Base-by-base conservation (phyloP, 2,329 filamentous ascomycete species). In the Cryoendolithus antarcticus region DNA sequence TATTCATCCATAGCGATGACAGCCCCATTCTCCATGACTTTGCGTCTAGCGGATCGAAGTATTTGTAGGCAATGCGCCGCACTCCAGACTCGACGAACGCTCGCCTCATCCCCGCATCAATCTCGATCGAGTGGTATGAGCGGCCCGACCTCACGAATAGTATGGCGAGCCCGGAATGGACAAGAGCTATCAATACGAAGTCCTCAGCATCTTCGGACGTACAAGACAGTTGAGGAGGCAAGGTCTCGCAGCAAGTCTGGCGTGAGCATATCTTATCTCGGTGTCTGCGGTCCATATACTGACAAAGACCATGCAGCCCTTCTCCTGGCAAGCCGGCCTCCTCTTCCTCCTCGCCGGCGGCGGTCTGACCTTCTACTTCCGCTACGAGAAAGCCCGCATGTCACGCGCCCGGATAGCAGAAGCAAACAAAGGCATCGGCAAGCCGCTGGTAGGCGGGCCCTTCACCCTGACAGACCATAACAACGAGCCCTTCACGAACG, bases 321-420 rank as follows among this genome's bases (percentile, higher is more conserved):
- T 98, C 67, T 94, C 88, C 39, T 88, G 84, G 77, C 89, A 86
- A 64, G 82, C 89, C 24, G 89, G 86, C 11, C 51, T 86, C 37
- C 71, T 98, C 47, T 96, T 98, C 66, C 70, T 96, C 48, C 58
- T 73, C 34, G 82, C 86, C 2, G 86, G 84, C 51, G 78, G 67
- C 9, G 80, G 77, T 19, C 71, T 98, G 54, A 78, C 86, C 44
- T 75, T 84, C 63, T 98, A 96, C 61, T 96, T 98, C 63, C 85
- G 88, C 55, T 77, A 79, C 53, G 91, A 98, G 63, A 96, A 96
- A 69, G 77, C 77, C 52, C 80, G 91, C 55, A 80, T 98, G 77
- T 80, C 91, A 58, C 76, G 88, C 46, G 83, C 88, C 67, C 75
- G 86, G 40, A 76, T 95, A 50, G 86, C 86, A 6, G 88, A 96